Conservation (phyloP, 495 filamentous ascomycete genomes). For the Xylaria acuta region DNA sequence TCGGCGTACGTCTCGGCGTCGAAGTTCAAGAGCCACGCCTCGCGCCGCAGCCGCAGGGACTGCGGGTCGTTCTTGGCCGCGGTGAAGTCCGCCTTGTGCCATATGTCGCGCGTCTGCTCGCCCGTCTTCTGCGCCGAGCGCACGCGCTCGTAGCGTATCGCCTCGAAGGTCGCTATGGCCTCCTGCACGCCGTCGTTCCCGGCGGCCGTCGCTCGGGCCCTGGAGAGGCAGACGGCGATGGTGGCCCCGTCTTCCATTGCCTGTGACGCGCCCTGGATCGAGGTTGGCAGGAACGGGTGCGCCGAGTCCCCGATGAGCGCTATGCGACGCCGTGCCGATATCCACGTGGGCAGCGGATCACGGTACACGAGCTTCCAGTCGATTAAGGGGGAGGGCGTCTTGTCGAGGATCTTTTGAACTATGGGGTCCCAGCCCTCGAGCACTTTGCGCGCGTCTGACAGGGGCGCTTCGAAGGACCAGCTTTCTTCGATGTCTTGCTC, state of each 20-base stretch:
- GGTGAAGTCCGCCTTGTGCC: constrained; percentile 67
- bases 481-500: constrained; percentile 65
- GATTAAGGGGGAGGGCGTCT: constrained; percentile 65
- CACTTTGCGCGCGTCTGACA: constrained; percentile 64
- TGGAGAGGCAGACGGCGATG: constrained; percentile 63
- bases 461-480: constrained; percentile 67
- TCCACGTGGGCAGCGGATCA: constrained; percentile 71
- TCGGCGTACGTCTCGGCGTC: constrained; percentile 66
- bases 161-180: constrained; percentile 55
- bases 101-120: constrained; percentile 62
- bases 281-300: constrained; percentile 76
- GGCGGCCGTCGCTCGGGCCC: constrained; percentile 41
- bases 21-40: constrained; percentile 66
- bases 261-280: constrained; percentile 73
- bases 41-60: constrained; percentile 59
- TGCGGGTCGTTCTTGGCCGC: constrained; percentile 65
- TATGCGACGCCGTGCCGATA: constrained; percentile 64
- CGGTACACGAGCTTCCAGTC: constrained; percentile 78
- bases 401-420: constrained; percentile 62
- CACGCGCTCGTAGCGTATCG: constrained; percentile 60
- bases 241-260: constrained; percentile 76
- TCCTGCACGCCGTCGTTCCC: constrained; percentile 47
- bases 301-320: constrained; percentile 72
- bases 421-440: constrained; percentile 71
- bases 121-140: constrained; percentile 64